Evolutionary conservation across 257 asterid genomes (phyloP).

Genomic region (Plantago ovata): DNA sequence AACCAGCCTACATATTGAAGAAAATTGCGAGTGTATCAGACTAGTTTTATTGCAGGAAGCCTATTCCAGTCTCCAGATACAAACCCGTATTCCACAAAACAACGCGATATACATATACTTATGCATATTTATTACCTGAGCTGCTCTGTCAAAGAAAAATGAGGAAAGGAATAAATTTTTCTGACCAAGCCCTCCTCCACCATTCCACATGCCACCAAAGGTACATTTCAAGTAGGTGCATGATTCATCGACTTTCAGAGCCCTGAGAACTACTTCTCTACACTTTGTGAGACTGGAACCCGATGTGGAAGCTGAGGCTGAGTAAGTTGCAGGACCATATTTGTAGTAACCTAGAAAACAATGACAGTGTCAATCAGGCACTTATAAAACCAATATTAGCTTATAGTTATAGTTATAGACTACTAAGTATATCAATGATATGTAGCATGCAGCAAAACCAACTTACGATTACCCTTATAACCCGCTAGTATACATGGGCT

Average conservation of each 20-base stretch:
- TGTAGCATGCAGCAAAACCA: background rate
- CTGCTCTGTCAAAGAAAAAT: slow-evolving; percentile 93
- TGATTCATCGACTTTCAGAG: slow-evolving; percentile 78
- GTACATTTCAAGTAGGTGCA: slow-evolving; percentile 97
- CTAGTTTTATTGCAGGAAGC: too few relatives aligned
- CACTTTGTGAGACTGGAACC: slow-evolving; percentile 76
- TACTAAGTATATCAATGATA: too few relatives aligned
- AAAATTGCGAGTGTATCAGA: background rate
- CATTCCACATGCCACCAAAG: slow-evolving; percentile 97
- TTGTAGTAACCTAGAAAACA: slow-evolving; percentile 60
- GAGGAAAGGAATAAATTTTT: slow-evolving; percentile 92
- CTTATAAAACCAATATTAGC: background rate
- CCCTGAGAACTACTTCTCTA: slow-evolving; percentile 59
- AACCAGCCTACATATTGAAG: slow-evolving; percentile 62
- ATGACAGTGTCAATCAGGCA: slow-evolving; percentile 7
- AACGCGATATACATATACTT: too few relatives aligned
- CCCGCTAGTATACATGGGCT: slow-evolving; percentile 65
- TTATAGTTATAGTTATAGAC: too few relatives aligned
- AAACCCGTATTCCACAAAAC: too few relatives aligned
- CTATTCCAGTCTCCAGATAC: too few relatives aligned
- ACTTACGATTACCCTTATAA: slow-evolving; percentile 46
- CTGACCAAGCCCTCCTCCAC: slow-evolving; percentile 98
- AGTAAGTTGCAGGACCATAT: slow-evolving; percentile 58
- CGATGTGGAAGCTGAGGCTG: slow-evolving; percentile 55
- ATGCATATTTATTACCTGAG: slow-evolving; percentile 66